These are phyloP conservation scores for Plasmodium ovale DNA, from an alignment of 169 alveolate genomes.

Conservation along the genomic window DNA sequence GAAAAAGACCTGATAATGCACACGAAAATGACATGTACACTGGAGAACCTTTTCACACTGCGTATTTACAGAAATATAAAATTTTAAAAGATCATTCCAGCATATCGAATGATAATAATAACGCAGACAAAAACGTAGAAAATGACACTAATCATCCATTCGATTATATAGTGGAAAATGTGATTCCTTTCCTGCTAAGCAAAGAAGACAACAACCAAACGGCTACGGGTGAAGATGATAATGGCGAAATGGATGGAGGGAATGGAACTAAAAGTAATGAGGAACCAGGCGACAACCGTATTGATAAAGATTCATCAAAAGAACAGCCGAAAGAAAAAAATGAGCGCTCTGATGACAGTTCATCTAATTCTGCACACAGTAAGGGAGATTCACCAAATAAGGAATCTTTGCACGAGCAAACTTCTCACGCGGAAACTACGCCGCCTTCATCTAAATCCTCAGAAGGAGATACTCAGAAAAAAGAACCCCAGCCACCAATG, in stretches of 20 bases:
- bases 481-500: too few species aligned
- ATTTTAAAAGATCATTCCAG: background rate
- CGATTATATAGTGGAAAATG: background rate
- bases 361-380: background rate
- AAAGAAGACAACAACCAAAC: background rate
- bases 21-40: background rate
- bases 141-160: background rate
- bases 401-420: too few species aligned
- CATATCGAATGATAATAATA: background rate
- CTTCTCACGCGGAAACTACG: too few species aligned
- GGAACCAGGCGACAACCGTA: background rate
- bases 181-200: background rate
- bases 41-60: background rate
- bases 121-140: background rate
- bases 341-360: background rate
- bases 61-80: background rate
- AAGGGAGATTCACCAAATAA: background rate
- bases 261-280: background rate
- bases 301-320: background rate
- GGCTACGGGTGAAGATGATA: background rate
- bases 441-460: too few species aligned
- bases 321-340: background rate
- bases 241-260: background rate
- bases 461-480: background rate
- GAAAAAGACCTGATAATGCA: conserved; percentile 8